A percentile compares a stretch with the other conserved stretches of the same genome.
Conservation (phyloP, 306 rosid species). For the Mucuna pruriens region DNA sequence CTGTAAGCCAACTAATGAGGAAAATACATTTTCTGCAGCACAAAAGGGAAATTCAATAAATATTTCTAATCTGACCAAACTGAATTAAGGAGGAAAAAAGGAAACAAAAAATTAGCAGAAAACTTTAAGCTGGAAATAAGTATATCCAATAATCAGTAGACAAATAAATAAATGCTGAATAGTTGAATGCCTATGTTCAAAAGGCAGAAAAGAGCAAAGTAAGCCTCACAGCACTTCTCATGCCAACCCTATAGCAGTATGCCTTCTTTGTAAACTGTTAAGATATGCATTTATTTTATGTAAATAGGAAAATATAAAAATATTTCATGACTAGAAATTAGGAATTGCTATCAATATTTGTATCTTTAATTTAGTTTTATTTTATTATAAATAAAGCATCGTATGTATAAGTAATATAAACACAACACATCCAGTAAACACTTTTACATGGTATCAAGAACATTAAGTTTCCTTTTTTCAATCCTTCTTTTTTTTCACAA, state of each 20-base stretch:
- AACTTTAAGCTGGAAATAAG: slow-evolving; percentile 11
- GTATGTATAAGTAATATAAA: too few species aligned
- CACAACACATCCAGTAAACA: too few species aligned
- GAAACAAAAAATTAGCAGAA: background rate
- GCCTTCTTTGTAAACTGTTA: slow-evolving; percentile 1
- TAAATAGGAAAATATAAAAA: too few species aligned
- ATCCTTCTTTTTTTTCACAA: too few species aligned
- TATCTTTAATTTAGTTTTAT: too few species aligned
- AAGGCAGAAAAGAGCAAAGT: slow-evolving; percentile 5
- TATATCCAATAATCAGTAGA: slow-evolving; percentile 8
- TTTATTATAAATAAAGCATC: too few species aligned
- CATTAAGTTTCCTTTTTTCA: too few species aligned
- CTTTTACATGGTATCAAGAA: too few species aligned
- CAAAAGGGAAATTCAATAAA: slow-evolving; percentile 33
- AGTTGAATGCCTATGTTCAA: background rate
- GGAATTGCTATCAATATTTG: too few species aligned
- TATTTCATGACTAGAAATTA: too few species aligned
- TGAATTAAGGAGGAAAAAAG: slow-evolving; percentile 12
- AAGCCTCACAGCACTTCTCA: background rate
- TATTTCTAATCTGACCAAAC: slow-evolving; percentile 17
- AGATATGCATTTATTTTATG: too few species aligned
- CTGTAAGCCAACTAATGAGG: slow-evolving; percentile 92
- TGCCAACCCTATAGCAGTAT: slow-evolving; percentile 9
- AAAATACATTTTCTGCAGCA: slow-evolving; percentile 91
- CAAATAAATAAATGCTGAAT: slow-evolving; percentile 12